Base-by-base conservation (phyloP, 768 basidiomycete species). In the Ramaria sp. region DNA sequence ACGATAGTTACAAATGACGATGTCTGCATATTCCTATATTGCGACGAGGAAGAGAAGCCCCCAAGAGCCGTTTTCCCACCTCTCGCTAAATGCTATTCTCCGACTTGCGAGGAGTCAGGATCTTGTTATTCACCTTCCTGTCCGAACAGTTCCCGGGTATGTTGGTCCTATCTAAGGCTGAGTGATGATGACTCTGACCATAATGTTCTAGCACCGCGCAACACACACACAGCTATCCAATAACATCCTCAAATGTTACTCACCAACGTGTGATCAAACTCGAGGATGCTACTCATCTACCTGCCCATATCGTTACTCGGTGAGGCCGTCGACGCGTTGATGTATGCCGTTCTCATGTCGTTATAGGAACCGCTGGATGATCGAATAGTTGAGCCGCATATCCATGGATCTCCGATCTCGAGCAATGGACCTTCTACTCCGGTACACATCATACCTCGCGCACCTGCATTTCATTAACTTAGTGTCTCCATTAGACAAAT, bases 51-150 rank as follows among this genome's bases (percentile, higher is more conserved):
- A 47, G 30, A 49, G 31, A 31, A 49, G 76, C 68, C 94, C 10
- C 92, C 92, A 1, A 94, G 90, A 0, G 92, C 89, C 1, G 87
- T 99, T 4, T 79, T 93, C 62, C 95, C 92, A 1, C 81, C 86
- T 71, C 72, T 96, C 58, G 94, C 94, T 5, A 79, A 83, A 62
- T 99, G 96, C 68, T 97, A 95, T 70, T 83, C 87, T 1, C 84
- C 91, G 0, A 86, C 81, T 57, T 97, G 94, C 67, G 80, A 79
- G 45, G 91, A 91, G 33, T 89, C 84, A 27, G 69, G 73, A 10
- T 77, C 82, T 2, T 96, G 93, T 67, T 96, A 94, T 69, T 82
- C 90, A 1, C 86, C 80, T 68, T 76, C 80, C 7, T 96, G 93
- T 71, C 88, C 88, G 5, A 33, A 57, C 19, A 52, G 24, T 6